Evolutionary conservation across 192 early-diverging fungal species (phyloP).

Genomic region (Geranomyces variabilis): DNA sequence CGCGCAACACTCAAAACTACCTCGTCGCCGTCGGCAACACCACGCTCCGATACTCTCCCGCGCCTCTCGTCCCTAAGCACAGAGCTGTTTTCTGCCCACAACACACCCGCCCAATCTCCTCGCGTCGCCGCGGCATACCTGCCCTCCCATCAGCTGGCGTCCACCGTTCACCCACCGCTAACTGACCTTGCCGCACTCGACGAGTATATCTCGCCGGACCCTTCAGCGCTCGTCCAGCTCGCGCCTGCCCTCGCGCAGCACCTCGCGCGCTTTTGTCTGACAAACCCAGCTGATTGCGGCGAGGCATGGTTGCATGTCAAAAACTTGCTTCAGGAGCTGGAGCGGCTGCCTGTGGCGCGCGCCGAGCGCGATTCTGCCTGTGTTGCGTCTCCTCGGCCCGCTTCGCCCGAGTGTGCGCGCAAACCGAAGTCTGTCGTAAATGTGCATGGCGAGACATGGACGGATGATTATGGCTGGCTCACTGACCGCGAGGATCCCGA

Average conservation of each 20-base stretch:
- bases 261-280: slow-evolving; percentile 22
- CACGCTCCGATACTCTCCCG: neutral
- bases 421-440: slow-evolving; percentile 42
- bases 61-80: neutral
- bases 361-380: neutral
- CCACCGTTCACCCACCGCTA: slow-evolving; percentile 35
- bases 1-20: neutral
- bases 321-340: neutral
- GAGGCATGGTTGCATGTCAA: slow-evolving; percentile 26
- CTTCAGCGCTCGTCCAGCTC: slow-evolving; percentile 32
- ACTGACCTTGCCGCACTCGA: slow-evolving; percentile 30
- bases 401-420: slow-evolving; percentile 33
- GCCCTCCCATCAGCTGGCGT: neutral
- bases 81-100: neutral
- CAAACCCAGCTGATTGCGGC: slow-evolving; percentile 16
- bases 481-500: slow-evolving; percentile 55
- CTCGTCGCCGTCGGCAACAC: neutral
- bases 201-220: slow-evolving; percentile 35
- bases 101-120: neutral
- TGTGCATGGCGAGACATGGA: slow-evolving; percentile 57
- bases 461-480: slow-evolving; percentile 60
- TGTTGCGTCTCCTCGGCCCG: slow-evolving; percentile 8
- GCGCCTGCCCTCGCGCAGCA: slow-evolving; percentile 22
- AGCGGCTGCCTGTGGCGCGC: neutral
- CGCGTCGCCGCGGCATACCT: neutral